A percentile compares a stretch with the other conserved stretches of the same genome.
Conservation (phyloP, 2,329 filamentous ascomycete species). For the Colletotrichum tabaci region DNA sequence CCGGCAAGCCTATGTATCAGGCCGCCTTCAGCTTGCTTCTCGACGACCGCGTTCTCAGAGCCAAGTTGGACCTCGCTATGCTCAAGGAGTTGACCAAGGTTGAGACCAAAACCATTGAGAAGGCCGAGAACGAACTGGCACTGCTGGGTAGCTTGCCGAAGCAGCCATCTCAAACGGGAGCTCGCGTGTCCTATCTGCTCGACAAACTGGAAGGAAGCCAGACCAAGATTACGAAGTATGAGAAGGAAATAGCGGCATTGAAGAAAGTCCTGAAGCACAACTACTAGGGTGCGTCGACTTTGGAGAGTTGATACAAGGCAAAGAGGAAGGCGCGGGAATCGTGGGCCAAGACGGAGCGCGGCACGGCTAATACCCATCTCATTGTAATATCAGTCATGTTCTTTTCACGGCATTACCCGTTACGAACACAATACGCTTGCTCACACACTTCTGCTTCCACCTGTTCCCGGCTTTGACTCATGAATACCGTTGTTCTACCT, state of each 20-base stretch:
- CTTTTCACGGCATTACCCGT: no score
- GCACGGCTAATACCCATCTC: constrained; percentile 21
- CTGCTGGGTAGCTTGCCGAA: constrained; percentile 79
- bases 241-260: constrained; percentile 78
- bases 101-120: constrained; percentile 82
- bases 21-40: constrained; percentile 84
- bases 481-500: no score
- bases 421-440: no score
- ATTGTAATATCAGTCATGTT: background rate
- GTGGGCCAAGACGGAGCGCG: background rate
- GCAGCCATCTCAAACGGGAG: constrained; percentile 77
- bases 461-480: background rate
- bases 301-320: background rate
- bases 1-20: constrained; percentile 88
- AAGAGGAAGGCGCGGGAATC: background rate
- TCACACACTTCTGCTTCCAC: background rate
- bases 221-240: constrained; percentile 79
- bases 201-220: constrained; percentile 82
- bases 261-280: constrained; percentile 76
- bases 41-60: constrained; percentile 79
- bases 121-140: constrained; percentile 83
- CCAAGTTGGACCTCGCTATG: constrained; percentile 80
- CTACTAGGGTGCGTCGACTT: constrained; percentile 25
- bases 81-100: constrained; percentile 78
- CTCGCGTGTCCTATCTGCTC: constrained; percentile 80